Conservation (phyloP, 2,329 filamentous ascomycete genomes). For the Verticillium klebahnii region DNA sequence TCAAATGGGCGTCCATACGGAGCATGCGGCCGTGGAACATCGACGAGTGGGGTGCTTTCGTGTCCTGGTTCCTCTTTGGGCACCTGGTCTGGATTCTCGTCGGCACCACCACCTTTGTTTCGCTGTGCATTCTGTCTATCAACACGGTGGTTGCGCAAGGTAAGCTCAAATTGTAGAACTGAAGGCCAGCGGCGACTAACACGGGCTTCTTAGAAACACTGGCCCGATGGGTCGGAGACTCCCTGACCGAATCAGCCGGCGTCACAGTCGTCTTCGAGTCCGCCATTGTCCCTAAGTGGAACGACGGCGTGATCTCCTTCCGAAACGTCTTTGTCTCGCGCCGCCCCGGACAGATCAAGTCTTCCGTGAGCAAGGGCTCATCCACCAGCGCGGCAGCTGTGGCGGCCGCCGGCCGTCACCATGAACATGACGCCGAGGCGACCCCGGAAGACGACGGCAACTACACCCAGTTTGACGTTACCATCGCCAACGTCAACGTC, state of each 20-base stretch:
- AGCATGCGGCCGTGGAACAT: conserved; percentile 91
- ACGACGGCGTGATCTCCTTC: conserved; percentile 91
- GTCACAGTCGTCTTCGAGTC: conserved; percentile 95
- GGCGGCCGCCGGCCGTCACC: conserved; percentile 66
- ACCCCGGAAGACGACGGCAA: conserved; percentile 79
- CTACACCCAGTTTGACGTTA: conserved; percentile 96
- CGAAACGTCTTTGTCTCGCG: conserved; percentile 94
- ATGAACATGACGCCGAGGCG: conserved; percentile 37
- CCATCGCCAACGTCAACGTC: conserved; percentile 91
- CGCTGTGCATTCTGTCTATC: conserved; percentile 80
- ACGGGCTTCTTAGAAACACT: conserved; percentile 64
- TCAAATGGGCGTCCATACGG: conserved; percentile 97
- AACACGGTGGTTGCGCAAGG: conserved; percentile 96
- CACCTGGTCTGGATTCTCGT: conserved; percentile 95
- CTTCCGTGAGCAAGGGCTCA: conserved; percentile 89
- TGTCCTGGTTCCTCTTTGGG: conserved; percentile 89
- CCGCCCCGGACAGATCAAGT: conserved; percentile 74
- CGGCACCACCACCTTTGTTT: conserved; percentile 96
- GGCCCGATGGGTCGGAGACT: conserved; percentile 90
- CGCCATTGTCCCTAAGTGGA: conserved; percentile 95
- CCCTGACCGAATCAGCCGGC: conserved; percentile 88
- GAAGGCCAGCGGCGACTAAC: conserved; percentile 12
- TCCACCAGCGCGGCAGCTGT: conserved; percentile 78
- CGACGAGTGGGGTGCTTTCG: conserved; percentile 93
- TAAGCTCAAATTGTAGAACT: conserved; percentile 29